A percentile compares a stretch with the other conserved stretches of the same genome.
These are phyloP conservation scores for Pelargonium nanum DNA, from an alignment of 345 rosid species.

Conservation along the genomic window DNA sequence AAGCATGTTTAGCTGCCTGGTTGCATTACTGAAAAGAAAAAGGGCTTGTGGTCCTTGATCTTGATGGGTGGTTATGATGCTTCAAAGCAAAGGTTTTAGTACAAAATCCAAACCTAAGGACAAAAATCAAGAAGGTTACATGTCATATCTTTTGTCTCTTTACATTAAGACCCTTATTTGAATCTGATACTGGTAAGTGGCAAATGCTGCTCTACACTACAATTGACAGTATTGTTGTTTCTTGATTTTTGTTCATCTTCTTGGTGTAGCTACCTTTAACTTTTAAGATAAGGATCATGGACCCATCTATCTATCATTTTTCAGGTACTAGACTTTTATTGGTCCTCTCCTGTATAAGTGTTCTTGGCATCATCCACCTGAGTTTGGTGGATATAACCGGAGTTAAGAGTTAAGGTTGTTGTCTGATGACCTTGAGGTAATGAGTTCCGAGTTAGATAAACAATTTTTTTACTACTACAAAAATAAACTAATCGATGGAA, in stretches of 20 bases:
- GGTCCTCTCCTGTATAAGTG: too few species aligned
- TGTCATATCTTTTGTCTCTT: conserved; percentile 10
- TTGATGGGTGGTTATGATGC: conserved; percentile 11
- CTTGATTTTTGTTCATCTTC: conserved; percentile 3
- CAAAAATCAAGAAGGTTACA: conserved; percentile 16
- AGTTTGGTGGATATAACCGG: too few species aligned
- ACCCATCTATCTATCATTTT: not conserved
- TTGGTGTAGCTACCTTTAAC: conserved; percentile 8
- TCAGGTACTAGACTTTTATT: too few species aligned
- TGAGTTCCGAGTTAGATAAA: too few species aligned
- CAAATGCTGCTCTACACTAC: conserved; percentile 7
- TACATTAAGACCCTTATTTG: not conserved
- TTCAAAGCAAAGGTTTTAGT: conserved; percentile 12
- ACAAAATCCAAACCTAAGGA: conserved; percentile 13
- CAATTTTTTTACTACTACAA: too few species aligned
- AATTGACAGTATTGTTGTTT: conserved; percentile 7
- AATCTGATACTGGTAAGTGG: conserved; percentile 7
- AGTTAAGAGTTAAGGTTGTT: too few species aligned
- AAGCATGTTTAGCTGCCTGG: not conserved
- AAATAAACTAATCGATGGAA: too few species aligned
- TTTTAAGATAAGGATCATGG: conserved; percentile 9
- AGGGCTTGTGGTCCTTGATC: conserved; percentile 27
- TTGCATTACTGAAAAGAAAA: not conserved
- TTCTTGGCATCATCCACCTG: too few species aligned
- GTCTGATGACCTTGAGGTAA: too few species aligned